A percentile compares a stretch with the other conserved stretches of the same genome.
Conservation (phyloP, 2,329 filamentous ascomycete species). For the Fusarium coicis region DNA sequence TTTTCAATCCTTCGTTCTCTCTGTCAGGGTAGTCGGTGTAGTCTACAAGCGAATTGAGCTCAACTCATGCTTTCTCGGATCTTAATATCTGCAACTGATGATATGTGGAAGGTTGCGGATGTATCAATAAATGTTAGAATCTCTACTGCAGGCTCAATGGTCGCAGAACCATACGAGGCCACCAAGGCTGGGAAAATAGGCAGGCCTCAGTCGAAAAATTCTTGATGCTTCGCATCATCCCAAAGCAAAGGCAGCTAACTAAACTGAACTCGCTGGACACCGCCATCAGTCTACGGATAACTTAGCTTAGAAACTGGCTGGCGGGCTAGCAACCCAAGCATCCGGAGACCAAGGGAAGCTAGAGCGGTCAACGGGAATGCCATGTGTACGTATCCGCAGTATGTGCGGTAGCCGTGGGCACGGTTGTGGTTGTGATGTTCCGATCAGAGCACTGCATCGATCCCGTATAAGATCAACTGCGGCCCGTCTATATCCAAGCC, state of each 20-base stretch:
- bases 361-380: conserved; percentile 44
- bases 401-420: conserved; percentile 28
- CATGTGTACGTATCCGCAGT: conserved; percentile 29
- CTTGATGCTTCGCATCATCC: conserved; percentile 34
- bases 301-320: conserved; percentile 40
- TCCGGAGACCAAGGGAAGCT: conserved; percentile 38
- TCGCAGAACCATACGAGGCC: conserved; percentile 31
- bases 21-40: conserved; percentile 30
- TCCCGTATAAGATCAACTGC: conserved; percentile 33
- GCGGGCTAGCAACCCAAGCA: conserved; percentile 39
- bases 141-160: background rate
- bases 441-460: conserved; percentile 34
- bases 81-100: background rate
- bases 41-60: conserved; percentile 1
- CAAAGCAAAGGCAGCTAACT: conserved; percentile 28
- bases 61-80: background rate
- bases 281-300: conserved; percentile 29
- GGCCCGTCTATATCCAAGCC: conserved; percentile 31
- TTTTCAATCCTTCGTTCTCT: conserved; percentile 4
- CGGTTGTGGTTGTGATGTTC: conserved; percentile 16
- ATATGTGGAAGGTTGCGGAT: background rate
- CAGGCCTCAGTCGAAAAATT: conserved; percentile 37
- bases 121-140: background rate
- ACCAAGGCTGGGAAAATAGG: conserved; percentile 24
- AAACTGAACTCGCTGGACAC: conserved; percentile 41